Evolutionary conservation across 2,329 filamentous ascomycete species (phyloP), one percentile per base, ranked within the genome.

Genomic region (Phyllosticta paracitricarpa): DNA sequence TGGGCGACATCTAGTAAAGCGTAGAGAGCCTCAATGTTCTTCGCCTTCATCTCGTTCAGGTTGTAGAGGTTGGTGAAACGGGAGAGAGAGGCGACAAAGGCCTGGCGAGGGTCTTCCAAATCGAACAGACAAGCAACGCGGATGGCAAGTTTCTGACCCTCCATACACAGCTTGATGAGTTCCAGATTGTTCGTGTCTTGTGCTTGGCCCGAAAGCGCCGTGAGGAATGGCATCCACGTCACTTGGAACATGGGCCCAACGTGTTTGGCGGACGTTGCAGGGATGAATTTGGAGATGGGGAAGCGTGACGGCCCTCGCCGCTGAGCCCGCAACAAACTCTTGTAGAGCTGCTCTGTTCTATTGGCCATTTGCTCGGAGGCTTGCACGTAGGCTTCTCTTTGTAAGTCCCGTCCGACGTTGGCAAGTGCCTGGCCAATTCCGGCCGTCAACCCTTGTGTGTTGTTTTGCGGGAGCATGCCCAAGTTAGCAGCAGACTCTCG

Each of bases 201-300:
- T 72, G 94, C 92, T 67, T 95, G 89, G 57, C 89, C 92, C 1
- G 93, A 97, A 26, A 99, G 82, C 0, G 92, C 92, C 4, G 93
- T 97, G 69, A 99, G 88, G 74, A 97, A 95, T 9, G 93, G 96
- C 93, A 97, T 99, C 94, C 94, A 99, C 0, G 91, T 95, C 25
- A 96, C 91, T 68, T 96, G 92, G 70, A 99, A 97, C 94, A 99
- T 99, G 0, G 94, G 91, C 0, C 94, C 94, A 57, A 97, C 89
- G 72, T 99, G 94, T 68, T 91, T 93, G 72, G 91, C 92, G 0
- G 92, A 97, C 1, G 91, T 94, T 3, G 94, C 94, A 1, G 91
- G 89, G 60, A 99, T 95, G 74, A 94, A 99, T 62, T 79, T 86
- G 76, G 80, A 87, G 68, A 74, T 75, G n/a, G 78, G 85, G 77